Evolutionary conservation across 257 asterid species (phyloP).

Genomic region (Solanum clarkiae): DNA sequence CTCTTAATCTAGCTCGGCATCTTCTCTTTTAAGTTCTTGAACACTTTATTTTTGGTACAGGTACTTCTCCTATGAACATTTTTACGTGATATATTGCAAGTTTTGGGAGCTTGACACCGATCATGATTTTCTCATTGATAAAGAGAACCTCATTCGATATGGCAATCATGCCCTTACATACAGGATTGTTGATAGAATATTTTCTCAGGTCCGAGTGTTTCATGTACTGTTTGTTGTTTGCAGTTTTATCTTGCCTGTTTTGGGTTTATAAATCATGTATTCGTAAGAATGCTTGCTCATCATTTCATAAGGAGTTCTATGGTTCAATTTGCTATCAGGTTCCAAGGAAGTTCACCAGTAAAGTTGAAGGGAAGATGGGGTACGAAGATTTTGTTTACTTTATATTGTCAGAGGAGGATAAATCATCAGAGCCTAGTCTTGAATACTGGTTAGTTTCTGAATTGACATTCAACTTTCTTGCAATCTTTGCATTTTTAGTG

Average conservation of each 20-base stretch:
- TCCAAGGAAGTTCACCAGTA: constrained; percentile 94
- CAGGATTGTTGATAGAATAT: constrained; percentile 96
- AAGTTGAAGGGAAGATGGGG: constrained; percentile 99
- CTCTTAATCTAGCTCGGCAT: neutral
- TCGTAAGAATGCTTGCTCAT: neutral
- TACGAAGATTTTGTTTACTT: constrained; percentile 97
- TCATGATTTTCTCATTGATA: constrained; percentile 95
- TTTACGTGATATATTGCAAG: constrained; percentile 99
- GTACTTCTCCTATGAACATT: constrained; percentile 98
- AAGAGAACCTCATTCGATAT: constrained; percentile 95
- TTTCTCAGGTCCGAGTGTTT: constrained; percentile 81
- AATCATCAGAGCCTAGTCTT: constrained; percentile 94
- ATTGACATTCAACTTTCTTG: neutral
- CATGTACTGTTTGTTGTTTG: constrained; percentile 4
- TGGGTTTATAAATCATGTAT: neutral
- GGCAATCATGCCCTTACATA: constrained; percentile 99
- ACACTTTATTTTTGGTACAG: constrained; percentile 31
- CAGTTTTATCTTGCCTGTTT: constrained; percentile 5
- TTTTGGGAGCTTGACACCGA: constrained; percentile 99
- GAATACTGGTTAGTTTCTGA: constrained; percentile 69
- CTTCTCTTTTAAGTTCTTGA: neutral
- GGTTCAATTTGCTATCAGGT: constrained; percentile 43
- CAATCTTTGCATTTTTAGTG: neutral
- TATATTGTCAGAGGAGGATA: constrained; percentile 98
- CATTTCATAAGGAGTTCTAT: constrained; percentile 3